phyloP scores from a whole-genome alignment of 352 stramenopile genomes.

The Pythium utonaiense region DNA sequence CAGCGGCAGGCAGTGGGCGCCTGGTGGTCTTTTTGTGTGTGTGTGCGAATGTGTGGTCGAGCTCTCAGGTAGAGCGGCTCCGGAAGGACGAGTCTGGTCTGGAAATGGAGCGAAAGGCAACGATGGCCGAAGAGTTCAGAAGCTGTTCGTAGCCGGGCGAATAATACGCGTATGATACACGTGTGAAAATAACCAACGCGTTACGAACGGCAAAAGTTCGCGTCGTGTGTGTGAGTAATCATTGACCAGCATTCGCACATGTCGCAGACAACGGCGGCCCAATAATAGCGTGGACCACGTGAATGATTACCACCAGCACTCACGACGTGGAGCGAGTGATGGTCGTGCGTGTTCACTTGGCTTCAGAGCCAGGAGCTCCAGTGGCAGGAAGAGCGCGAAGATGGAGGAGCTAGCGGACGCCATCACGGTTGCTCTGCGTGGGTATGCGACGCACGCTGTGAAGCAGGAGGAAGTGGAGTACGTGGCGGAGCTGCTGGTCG shows the following conservation, averaged over 20 bases:
- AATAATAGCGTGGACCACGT: neutral
- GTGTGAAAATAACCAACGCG: neutral
- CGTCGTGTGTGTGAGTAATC: neutral
- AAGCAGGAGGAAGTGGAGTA: slow-evolving; percentile 56
- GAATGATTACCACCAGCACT: neutral
- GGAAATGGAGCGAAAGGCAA: neutral
- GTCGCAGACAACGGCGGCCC: too few relatives aligned
- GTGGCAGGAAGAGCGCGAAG: neutral
- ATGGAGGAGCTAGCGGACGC: slow-evolving; percentile 5
- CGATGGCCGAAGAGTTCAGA: slow-evolving; percentile 6
- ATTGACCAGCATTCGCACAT: too few relatives aligned
- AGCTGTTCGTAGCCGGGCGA: neutral
- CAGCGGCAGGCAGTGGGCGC: neutral
- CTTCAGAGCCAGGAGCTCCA: neutral
- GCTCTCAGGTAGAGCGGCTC: too few relatives aligned
- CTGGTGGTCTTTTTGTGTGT: neutral
- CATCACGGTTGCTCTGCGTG: slow-evolving; percentile 4
- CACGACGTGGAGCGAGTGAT: neutral
- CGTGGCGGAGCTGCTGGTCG: slow-evolving; percentile 58
- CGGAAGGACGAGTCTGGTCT: neutral
- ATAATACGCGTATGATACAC: neutral
- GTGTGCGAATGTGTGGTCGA: too few relatives aligned
- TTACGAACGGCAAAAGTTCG: neutral
- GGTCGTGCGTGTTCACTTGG: neutral
- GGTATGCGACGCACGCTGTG: slow-evolving; percentile 7